Percentiles rank a stretch among this genome's conserved stretches.
Conservation (phyloP, 2,329 filamentous ascomycete species). For the Calonectria pseudoreteaudii region DNA sequence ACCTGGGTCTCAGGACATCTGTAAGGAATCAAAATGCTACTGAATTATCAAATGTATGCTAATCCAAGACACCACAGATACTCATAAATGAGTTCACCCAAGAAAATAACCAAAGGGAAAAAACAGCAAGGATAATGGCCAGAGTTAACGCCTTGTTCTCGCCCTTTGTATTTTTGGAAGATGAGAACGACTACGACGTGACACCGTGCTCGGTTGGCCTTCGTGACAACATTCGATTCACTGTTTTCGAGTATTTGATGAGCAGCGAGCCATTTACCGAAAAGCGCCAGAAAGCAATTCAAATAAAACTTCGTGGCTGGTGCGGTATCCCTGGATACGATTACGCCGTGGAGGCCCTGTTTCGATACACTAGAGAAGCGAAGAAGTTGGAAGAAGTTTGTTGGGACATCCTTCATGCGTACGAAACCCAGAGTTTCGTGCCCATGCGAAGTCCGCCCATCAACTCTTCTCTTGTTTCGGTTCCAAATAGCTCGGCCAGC, state of each 20-base stretch:
- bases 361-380: slow-evolving; percentile 48
- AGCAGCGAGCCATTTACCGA: slow-evolving; percentile 33
- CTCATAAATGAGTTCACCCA: slow-evolving; percentile 41
- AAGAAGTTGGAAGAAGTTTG: slow-evolving; percentile 50
- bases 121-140: slow-evolving; percentile 45
- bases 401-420: slow-evolving; percentile 37
- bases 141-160: slow-evolving; percentile 52
- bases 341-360: slow-evolving; percentile 43
- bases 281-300: slow-evolving; percentile 39
- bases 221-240: slow-evolving; percentile 51
- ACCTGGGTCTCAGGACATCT: slow-evolving; percentile 48
- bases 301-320: slow-evolving; percentile 48
- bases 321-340: slow-evolving; percentile 47
- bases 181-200: slow-evolving; percentile 39
- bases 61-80: slow-evolving; percentile 32
- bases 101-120: slow-evolving; percentile 19
- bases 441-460: slow-evolving; percentile 8
- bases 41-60: background rate
- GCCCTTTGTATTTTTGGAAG: slow-evolving; percentile 35
- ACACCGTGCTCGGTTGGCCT: slow-evolving; percentile 46
- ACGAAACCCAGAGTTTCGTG: slow-evolving; percentile 24
- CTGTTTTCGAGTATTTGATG: slow-evolving; percentile 50
- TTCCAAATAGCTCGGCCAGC: slow-evolving; percentile 21
- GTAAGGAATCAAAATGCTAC: slow-evolving; percentile 37
- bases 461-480: slow-evolving; percentile 25